Evolutionary conservation across 257 asterid species (phyloP).

Genomic region (Ocimum tenuiflorum): DNA sequence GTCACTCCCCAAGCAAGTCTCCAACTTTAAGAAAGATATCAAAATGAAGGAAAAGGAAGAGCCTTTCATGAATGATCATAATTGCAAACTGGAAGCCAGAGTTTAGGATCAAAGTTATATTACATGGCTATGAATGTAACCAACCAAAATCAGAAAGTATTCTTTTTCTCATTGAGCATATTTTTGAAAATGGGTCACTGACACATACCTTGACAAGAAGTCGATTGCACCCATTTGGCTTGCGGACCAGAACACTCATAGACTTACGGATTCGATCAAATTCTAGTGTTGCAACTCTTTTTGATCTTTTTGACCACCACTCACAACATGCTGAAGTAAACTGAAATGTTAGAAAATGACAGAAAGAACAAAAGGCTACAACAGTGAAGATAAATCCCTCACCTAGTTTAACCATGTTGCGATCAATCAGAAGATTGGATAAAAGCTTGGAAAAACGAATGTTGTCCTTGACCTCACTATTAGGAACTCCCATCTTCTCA

Average conservation of each 20-base stretch:
- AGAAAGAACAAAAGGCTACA: neutral
- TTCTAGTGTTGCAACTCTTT: slow-evolving; percentile 68
- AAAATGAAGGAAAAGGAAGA: neutral
- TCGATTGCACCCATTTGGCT: slow-evolving; percentile 49
- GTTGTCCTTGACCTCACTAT: slow-evolving; percentile 42
- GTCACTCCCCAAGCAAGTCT: neutral
- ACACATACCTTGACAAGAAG: slow-evolving; percentile 75
- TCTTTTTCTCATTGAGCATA: neutral
- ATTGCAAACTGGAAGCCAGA: neutral
- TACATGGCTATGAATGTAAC: neutral
- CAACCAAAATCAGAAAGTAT: neutral
- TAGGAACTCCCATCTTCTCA: slow-evolving; percentile 78
- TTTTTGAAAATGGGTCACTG: neutral
- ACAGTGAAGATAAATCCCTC: slow-evolving; percentile 16
- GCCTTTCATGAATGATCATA: slow-evolving; percentile 4
- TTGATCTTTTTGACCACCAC: slow-evolving; percentile 70
- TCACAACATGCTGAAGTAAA: slow-evolving; percentile 53
- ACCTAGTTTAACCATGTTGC: slow-evolving; percentile 51
- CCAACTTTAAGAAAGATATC: neutral
- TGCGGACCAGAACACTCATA: slow-evolving; percentile 72
- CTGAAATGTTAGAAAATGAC: neutral
- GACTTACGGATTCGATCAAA: slow-evolving; percentile 88
- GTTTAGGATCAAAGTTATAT: neutral
- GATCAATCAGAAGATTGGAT: slow-evolving; percentile 55
- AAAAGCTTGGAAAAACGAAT: slow-evolving; percentile 40